phyloP scores from a whole-genome alignment of 768 basidiomycete genomes.

The Pleurotus tuber-regium region DNA sequence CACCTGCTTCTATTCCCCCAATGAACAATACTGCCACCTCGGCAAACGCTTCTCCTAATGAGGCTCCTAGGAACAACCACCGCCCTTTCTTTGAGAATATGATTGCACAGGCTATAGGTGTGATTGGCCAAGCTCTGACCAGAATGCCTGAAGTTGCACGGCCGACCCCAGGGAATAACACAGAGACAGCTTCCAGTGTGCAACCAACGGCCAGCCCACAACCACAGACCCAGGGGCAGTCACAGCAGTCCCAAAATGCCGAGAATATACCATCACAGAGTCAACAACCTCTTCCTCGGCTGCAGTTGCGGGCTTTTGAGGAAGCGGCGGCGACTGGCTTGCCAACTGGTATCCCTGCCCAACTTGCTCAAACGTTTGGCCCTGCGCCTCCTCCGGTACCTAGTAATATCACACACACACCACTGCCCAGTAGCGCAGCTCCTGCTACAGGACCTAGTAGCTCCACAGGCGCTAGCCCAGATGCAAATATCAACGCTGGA shows the following conservation, averaged over 20 bases:
- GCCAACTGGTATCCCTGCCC: conserved; percentile 4
- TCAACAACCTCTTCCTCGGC: not conserved
- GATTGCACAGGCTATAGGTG: not conserved
- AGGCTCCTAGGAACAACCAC: not conserved
- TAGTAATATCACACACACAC: too few relatives aligned
- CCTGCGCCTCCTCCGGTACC: not conserved
- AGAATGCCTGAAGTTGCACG: not conserved
- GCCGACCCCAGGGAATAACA: not conserved
- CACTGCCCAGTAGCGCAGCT: too few relatives aligned
- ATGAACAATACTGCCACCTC: not conserved
- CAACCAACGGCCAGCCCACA: not conserved
- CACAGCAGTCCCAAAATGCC: not conserved
- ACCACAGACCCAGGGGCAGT: not conserved
- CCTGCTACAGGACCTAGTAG: too few relatives aligned
- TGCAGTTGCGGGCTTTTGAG: not conserved
- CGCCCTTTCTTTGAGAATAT: not conserved
- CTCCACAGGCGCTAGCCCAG: not conserved
- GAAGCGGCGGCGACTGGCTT: conserved; percentile 7
- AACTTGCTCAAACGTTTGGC: not conserved
- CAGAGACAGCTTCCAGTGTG: not conserved
- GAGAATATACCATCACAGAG: not conserved
- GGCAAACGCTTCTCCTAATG: too few relatives aligned
- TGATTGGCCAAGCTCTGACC: not conserved
- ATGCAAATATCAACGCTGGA: not conserved
- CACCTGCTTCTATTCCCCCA: not conserved